phyloP scores from a whole-genome alignment of 1,139 yeast species.

The Sporopachydermia cereana region DNA sequence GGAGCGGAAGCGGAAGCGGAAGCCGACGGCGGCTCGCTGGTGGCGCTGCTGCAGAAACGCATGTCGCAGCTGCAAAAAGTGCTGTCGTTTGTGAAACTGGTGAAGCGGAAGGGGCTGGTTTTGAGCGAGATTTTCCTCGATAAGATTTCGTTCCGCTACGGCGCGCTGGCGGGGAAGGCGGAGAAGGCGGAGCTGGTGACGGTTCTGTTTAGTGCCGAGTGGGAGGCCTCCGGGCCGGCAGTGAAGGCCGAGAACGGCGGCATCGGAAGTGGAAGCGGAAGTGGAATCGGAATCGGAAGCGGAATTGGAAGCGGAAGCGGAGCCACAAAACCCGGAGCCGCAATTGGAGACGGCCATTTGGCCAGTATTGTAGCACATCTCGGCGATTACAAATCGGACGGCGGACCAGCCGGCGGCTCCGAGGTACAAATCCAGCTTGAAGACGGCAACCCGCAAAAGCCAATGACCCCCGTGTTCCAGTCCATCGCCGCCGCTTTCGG shows the following conservation, averaged over 20 bases:
- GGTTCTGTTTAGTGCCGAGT: not conserved
- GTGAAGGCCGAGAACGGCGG: not conserved
- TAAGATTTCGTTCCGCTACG: constrained; percentile 2
- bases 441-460: constrained; percentile 1
- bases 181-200: not conserved
- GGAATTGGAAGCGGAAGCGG: not conserved
- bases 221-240: not conserved
- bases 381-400: not conserved
- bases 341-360: not conserved
- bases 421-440: not conserved
- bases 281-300: not conserved
- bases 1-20: not conserved
- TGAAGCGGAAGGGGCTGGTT: constrained; percentile 5
- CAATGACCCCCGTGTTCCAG: constrained; percentile 3
- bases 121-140: constrained; percentile 2
- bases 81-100: not conserved
- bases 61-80: not conserved
- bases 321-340: not conserved
- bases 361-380: not conserved
- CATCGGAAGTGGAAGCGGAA: not conserved
- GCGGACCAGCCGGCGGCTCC: not conserved
- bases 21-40: not conserved
- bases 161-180: not conserved
- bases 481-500: not conserved
- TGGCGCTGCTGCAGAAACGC: constrained; percentile 1